Base-by-base conservation (phyloP, 2,329 filamentous ascomycete genomes). In the Fusarium sp. region DNA sequence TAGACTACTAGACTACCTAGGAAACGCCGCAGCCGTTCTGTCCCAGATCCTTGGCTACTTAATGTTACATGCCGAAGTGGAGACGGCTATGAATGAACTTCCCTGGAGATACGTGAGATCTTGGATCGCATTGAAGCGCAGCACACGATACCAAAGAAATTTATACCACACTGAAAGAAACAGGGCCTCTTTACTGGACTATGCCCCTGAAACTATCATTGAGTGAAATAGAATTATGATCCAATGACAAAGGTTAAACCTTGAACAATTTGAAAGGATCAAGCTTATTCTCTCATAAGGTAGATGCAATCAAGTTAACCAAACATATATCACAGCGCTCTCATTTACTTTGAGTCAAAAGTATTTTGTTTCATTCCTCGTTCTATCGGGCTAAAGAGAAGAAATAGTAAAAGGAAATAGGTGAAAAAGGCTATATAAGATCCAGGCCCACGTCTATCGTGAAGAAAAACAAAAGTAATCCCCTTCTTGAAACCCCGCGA, bases 401-500 rank as follows among this genome's bases (percentile, higher is more conserved):
- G 39, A 45, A 74, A 72, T 62, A 58, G 54, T 54, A 69, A 73
- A 63, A 33, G 41, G 44, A 69, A 44, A 37, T 12, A 56, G 11
- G 29, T 51, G 19, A 37, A 27, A 27, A 49, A 27, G 27, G 10
- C 57, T 42, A 45, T 42, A 45, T 60, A 49, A 56, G 63, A 73
- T 59, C 49, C 54, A 62, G 31, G 56, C 52, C 58, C 63, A 65
- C 66, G 46, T 76, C 66, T 75, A 72, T 66, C 70, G 48, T 62
- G 35, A 69, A 63, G 58, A 49, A 49, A 68, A 58, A 54, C 29
- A 57, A 60, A 73, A 72, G 48, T 46, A 48, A 69, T 68, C 49
- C 63, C 61, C 49, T 66, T 64, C 63, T 76, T 54, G 52, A 63
- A 75, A 76, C 73, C 73, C 75, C 75, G 42, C 69, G 68, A 77